A percentile compares a stretch with the other conserved stretches of the same genome.
Conservation (phyloP, 768 basidiomycete genomes). For the Royoungia palumana region DNA sequence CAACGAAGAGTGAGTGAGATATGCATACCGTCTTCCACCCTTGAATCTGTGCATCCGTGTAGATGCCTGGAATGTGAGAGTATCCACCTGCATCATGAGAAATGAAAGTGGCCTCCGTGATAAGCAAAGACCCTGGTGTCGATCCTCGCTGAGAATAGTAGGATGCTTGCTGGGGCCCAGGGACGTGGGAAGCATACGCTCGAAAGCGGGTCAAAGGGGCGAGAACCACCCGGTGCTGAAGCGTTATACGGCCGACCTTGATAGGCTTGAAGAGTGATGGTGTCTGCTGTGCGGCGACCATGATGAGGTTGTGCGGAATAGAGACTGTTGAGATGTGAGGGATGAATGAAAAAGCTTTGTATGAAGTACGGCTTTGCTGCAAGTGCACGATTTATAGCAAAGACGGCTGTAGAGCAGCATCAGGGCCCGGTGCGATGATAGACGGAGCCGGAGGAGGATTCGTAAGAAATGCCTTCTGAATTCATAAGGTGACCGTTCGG, state of each 20-base stretch:
- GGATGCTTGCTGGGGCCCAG: slow-evolving; percentile 33
- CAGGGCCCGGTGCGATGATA: too few species aligned
- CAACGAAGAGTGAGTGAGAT: neutral
- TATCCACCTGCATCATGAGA: slow-evolving; percentile 46
- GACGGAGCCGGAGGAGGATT: too few species aligned
- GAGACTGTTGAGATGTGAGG: too few species aligned
- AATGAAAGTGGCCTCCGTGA: slow-evolving; percentile 57
- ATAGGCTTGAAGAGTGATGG: slow-evolving; percentile 52
- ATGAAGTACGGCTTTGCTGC: too few species aligned
- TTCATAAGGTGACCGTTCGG: too few species aligned
- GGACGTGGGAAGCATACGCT: slow-evolving; percentile 35
- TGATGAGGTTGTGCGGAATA: too few species aligned
- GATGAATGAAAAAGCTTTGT: too few species aligned
- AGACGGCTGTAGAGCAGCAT: too few species aligned
- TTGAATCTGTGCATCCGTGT: slow-evolving; percentile 44
- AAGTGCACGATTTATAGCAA: too few species aligned
- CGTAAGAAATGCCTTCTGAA: too few species aligned
- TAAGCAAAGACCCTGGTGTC: slow-evolving; percentile 42
- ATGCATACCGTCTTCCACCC: slow-evolving; percentile 47
- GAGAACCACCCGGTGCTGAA: slow-evolving; percentile 50
- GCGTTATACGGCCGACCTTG: slow-evolving; percentile 38
- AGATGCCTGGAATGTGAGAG: slow-evolving; percentile 28
- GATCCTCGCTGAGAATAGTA: slow-evolving; percentile 50
- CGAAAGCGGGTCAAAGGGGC: slow-evolving; percentile 52
- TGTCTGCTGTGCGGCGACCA: too few species aligned